Conservation (phyloP, 2,329 filamentous ascomycete genomes). For the Dryadomyces quercus-mongolicae region DNA sequence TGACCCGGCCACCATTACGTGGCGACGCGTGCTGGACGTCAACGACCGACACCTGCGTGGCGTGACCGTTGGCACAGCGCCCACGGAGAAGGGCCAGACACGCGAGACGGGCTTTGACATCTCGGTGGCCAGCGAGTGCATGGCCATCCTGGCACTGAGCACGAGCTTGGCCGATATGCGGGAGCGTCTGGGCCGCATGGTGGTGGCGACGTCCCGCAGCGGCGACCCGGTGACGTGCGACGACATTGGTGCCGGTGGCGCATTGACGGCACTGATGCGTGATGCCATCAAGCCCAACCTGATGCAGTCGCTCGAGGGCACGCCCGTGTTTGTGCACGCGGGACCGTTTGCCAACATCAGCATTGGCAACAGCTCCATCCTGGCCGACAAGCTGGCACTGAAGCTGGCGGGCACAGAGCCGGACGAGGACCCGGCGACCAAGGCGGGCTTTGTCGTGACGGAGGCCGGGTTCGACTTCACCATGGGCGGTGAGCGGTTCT, state of each 20-base stretch:
- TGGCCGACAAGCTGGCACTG: conserved; percentile 88
- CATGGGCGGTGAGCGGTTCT: conserved; percentile 98
- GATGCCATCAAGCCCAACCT: conserved; percentile 98
- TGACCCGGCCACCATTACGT: conserved; percentile 93
- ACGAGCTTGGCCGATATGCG: conserved; percentile 81
- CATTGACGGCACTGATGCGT: conserved; percentile 88
- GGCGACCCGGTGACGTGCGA: conserved; percentile 94
- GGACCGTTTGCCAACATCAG: conserved; percentile 98
- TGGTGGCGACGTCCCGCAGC: conserved; percentile 72
- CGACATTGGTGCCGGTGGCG: conserved; percentile 85
- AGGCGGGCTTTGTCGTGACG: conserved; percentile 87
- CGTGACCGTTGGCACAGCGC: conserved; percentile 76
- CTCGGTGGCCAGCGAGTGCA: conserved; percentile 92
- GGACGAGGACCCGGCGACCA: conserved; percentile 71
- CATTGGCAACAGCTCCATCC: conserved; percentile 89
- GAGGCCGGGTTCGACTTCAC: conserved; percentile 99
- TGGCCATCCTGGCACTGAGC: conserved; percentile 93
- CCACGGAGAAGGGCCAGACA: conserved; percentile 80
- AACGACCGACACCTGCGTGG: conserved; percentile 90
- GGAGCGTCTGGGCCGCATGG: conserved; percentile 89
- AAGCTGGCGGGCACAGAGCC: conserved; percentile 92
- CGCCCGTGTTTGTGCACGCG: conserved; percentile 93
- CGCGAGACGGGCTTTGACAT: conserved; percentile 95
- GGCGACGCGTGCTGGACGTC: conserved; percentile 90
- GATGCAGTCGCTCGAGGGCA: conserved; percentile 96